These are phyloP conservation scores for Craterostigma plantagineum DNA, from an alignment of 257 asterid species.

Conservation along the genomic window DNA sequence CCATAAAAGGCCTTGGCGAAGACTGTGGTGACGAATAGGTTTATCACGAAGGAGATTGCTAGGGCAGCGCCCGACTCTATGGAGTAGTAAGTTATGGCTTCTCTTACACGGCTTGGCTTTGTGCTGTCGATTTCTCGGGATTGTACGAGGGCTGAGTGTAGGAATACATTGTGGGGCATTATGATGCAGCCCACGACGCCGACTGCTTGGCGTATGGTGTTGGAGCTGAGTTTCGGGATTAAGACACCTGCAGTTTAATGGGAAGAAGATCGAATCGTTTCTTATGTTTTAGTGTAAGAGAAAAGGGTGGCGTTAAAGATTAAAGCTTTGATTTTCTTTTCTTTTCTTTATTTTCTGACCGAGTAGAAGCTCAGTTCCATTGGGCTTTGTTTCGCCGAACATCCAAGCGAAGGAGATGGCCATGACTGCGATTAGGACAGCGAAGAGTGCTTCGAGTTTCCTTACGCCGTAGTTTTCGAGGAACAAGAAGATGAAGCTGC, in stretches of 20 bases:
- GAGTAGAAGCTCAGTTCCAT: conserved; percentile 40
- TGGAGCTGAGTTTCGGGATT: conserved; percentile 61
- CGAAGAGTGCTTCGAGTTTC: conserved; percentile 72
- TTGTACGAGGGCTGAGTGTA: conserved; percentile 74
- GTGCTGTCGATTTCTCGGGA: conserved; percentile 46
- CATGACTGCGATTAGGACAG: conserved; percentile 58
- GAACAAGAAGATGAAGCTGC: conserved; percentile 61
- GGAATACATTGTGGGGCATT: conserved; percentile 75
- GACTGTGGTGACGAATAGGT: conserved; percentile 57
- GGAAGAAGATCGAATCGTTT: not conserved
- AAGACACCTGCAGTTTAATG: conserved; percentile 26
- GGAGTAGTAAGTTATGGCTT: conserved; percentile 59
- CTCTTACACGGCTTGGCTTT: conserved; percentile 44
- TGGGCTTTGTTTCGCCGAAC: conserved; percentile 70
- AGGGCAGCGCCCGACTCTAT: conserved; percentile 58
- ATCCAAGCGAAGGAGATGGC: conserved; percentile 67
- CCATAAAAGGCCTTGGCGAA: conserved; percentile 70
- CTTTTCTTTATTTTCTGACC: too few species aligned
- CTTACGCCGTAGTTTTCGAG: conserved; percentile 80
- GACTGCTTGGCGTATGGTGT: conserved; percentile 58
- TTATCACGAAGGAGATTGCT: conserved; percentile 45
- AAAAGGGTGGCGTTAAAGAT: not conserved
- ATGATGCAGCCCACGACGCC: conserved; percentile 78
- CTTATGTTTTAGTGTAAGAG: not conserved
- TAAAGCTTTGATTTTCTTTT: conserved; percentile 5